Evolutionary conservation across 2,329 filamentous ascomycete genomes (phyloP).

Genomic region (Triangularia verruculosa): DNA sequence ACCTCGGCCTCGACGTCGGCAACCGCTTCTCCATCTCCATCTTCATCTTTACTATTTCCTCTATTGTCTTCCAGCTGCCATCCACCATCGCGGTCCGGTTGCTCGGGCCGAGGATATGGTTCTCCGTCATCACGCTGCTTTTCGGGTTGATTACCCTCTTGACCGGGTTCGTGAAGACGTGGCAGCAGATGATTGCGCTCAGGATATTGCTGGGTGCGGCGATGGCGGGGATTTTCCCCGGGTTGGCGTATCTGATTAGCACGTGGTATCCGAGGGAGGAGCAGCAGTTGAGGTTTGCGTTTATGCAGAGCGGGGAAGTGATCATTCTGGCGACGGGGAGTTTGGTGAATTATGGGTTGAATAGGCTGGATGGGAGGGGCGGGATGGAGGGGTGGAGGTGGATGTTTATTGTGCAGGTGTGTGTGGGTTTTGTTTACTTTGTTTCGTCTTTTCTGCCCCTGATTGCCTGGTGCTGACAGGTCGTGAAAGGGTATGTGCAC

Average conservation of each 20-base stretch:
- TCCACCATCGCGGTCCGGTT: slow-evolving; percentile 64
- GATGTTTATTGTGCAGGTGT: slow-evolving; percentile 63
- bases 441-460: background rate
- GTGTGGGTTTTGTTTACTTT: background rate
- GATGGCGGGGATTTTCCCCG: slow-evolving; percentile 55
- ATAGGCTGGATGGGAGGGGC: slow-evolving; percentile 54
- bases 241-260: slow-evolving; percentile 51
- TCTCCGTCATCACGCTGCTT: slow-evolving; percentile 54
- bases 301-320: slow-evolving; percentile 63
- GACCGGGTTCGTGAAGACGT: slow-evolving; percentile 65
- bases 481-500: slow-evolving; percentile 50
- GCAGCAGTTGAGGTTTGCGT: slow-evolving; percentile 64
- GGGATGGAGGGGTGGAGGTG: slow-evolving; percentile 63
- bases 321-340: slow-evolving; percentile 62
- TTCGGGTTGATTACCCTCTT: slow-evolving; percentile 66
- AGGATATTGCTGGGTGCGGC: slow-evolving; percentile 63
- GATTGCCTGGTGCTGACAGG: background rate
- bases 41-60: slow-evolving; percentile 69
- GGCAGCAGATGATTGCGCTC: slow-evolving; percentile 67
- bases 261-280: slow-evolving; percentile 63
- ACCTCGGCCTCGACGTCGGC: slow-evolving; percentile 59
- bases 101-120: slow-evolving; percentile 62
- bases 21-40: slow-evolving; percentile 68
- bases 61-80: slow-evolving; percentile 65
- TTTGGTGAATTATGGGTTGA: slow-evolving; percentile 68